These are phyloP conservation scores for Leishmania guyanensis DNA, from an alignment of 208 protist genomes.

Conservation along the genomic window DNA sequence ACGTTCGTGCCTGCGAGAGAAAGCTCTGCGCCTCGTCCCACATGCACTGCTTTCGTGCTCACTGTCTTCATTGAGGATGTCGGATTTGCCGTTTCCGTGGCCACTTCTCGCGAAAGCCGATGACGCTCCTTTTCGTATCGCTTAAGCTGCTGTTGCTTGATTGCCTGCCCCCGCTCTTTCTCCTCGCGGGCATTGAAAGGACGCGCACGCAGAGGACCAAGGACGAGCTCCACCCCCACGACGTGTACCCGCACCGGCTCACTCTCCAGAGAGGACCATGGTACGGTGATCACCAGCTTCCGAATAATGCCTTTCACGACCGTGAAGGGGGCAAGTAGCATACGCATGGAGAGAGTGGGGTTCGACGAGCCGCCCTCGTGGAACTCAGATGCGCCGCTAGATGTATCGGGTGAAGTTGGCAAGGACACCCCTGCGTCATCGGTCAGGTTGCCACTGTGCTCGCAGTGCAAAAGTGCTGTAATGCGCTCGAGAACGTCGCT, in stretches of 20 bases:
- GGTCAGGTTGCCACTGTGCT: not conserved
- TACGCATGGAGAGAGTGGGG: slow-evolving; percentile 31
- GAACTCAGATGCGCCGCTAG: not conserved
- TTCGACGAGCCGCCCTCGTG: not conserved
- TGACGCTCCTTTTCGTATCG: slow-evolving; percentile 54
- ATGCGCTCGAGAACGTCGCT: slow-evolving; percentile 67
- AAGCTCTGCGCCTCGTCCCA: not conserved
- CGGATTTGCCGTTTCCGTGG: not conserved
- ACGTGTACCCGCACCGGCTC: slow-evolving; percentile 69
- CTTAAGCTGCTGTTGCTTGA: slow-evolving; percentile 65
- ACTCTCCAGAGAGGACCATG: slow-evolving; percentile 74
- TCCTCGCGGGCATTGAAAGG: slow-evolving; percentile 64
- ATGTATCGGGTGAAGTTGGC: not conserved
- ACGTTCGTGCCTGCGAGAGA: not conserved
- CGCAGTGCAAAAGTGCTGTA: slow-evolving; percentile 29
- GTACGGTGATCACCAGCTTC: slow-evolving; percentile 64
- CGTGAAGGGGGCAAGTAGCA: slow-evolving; percentile 72
- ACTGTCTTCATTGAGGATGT: not conserved
- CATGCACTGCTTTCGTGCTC: not conserved
- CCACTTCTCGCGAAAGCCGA: slow-evolving; percentile 7
- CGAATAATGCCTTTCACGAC: slow-evolving; percentile 72
- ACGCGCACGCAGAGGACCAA: slow-evolving; percentile 63
- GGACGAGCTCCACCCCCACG: slow-evolving; percentile 68
- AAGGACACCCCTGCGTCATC: not conserved
- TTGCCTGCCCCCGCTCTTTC: slow-evolving; percentile 39